These are phyloP conservation scores for Daldinia decipiens DNA, from an alignment of 495 filamentous ascomycete species.

Conservation along the genomic window DNA sequence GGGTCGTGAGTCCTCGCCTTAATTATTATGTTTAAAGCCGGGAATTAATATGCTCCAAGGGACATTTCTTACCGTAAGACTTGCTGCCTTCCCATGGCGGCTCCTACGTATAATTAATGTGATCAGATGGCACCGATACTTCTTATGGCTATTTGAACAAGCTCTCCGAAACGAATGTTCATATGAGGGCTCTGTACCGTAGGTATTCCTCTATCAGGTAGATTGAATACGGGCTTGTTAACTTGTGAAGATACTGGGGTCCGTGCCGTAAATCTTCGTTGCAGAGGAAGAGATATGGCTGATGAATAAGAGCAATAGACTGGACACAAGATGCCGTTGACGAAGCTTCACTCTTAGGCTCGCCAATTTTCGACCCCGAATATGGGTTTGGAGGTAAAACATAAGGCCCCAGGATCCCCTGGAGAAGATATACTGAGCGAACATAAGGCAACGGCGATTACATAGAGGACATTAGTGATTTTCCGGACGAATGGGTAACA, in stretches of 20 bases:
- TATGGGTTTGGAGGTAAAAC: slow-evolving; percentile 49
- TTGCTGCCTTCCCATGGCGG: neutral
- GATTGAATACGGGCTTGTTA: slow-evolving; percentile 13
- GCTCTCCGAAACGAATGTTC: slow-evolving; percentile 51
- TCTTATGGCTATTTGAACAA: slow-evolving; percentile 54
- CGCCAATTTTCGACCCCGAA: slow-evolving; percentile 44
- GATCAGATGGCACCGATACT: slow-evolving; percentile 56
- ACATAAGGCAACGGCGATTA: slow-evolving; percentile 62
- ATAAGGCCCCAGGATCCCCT: neutral
- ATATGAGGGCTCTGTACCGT: slow-evolving; percentile 54
- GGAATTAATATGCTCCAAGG: slow-evolving; percentile 25
- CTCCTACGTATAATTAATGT: slow-evolving; percentile 30
- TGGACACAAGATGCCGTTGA: slow-evolving; percentile 48
- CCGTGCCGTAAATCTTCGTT: slow-evolving; percentile 12
- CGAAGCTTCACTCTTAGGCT: slow-evolving; percentile 43
- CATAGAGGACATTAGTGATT: slow-evolving; percentile 42
- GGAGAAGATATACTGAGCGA: slow-evolving; percentile 43
- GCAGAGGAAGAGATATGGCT: slow-evolving; percentile 2
- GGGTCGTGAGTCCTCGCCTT: slow-evolving; percentile 41
- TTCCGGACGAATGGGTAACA: slow-evolving; percentile 35
- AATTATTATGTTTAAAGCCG: neutral
- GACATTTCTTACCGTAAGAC: slow-evolving; percentile 46
- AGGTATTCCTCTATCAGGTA: slow-evolving; percentile 26
- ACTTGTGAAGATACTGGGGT: slow-evolving; percentile 55
- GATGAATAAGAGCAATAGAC: slow-evolving; percentile 25